Base-by-base conservation (phyloP, 768 basidiomycete species). In the Solioccasus polychromus region DNA sequence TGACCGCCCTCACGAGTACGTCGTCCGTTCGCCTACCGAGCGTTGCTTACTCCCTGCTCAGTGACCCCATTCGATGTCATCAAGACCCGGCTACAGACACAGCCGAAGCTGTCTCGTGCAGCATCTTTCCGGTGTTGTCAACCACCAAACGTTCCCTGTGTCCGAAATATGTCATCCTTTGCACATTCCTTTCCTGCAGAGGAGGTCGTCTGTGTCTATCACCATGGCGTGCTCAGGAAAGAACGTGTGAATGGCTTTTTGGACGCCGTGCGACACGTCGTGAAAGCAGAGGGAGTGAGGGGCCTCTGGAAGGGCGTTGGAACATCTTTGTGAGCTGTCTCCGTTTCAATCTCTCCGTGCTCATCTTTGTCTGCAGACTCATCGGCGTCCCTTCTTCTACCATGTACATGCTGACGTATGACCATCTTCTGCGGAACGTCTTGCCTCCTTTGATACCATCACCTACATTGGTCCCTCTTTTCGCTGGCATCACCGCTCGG, bases 61-160 rank as follows among this genome's bases (percentile, higher is more conserved):
- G 95, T 99, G 96, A 98, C 95, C 3, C 96, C 96, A 3, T 99
- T 99, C 65, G 96, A 99, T 68, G 92, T 99, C 44, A 78, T 98
- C 55, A 98, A 98, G 67, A 98, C 95, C 11, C 82, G 96, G 23
- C 72, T 99, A 15, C 96, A 99, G 66, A 98, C 96, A 0, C 92
- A 89, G 63, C 85, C 84, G n/a, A 70, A 64, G 22, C 77, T 80
- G 60, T 73, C 79, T 45, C 73, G 71, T 46, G 74, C 77, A 40
- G 74, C 80, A 10, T 64, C 68, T 28, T 74, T 76, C 60, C 71
- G 71, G 50, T 90, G 89, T 60, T 91, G 87, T 67, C 88, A 88
- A 64, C 81, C 85, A 41, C 43, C 70, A 7, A 57, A 55, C 36
- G 42, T 57, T 10, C 64, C 73, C 31, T 88, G 87, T 63, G 78